Base-by-base conservation (phyloP, 2,329 filamentous ascomycete genomes). In the Plenodomus tracheiphilus region DNA sequence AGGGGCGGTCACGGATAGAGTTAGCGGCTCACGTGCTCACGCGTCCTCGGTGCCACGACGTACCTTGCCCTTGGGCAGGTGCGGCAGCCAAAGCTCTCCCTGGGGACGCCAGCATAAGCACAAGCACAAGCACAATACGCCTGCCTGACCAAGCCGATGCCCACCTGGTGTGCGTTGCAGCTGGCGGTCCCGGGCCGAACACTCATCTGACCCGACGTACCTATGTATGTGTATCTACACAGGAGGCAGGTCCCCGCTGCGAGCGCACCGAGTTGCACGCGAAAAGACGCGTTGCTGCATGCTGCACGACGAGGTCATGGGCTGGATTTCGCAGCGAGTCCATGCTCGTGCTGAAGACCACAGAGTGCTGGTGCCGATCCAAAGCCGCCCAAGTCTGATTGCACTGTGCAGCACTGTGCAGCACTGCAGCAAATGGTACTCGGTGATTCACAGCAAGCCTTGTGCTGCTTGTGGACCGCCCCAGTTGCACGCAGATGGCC, bases 1-100 rank as follows among this genome's bases (percentile, higher is more conserved):
- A 37, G 16, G 10, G 16, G 35, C 35, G 32, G 35, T 20, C 7
- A 18, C 35, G 7, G 18, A 38, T 39, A 20, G 34, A 41, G 49
- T 39, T 55, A 53, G 46, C 21, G 28, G 21, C 6, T 55, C 52
- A 55, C 52, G 52, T 53, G 52, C 42, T 1, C 28, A 52, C 51
- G 51, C 32, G 51, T 52, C 42, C 25, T 20, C 36, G n/a, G n/a
- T n/a, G n/a, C n/a, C n/a, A n/a, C n/a, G n/a, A n/a, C n/a, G n/a
- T n/a, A n/a, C n/a, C n/a, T n/a, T n/a, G n/a, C n/a, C n/a, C n/a
- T n/a, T 36, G 34, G 15, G 35, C n/a, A 34, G 22, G 22, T 5
- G 22, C 11, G 28, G 13, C 8, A 32, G 11, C 28, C 13, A 15
- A 25, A 32, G 8, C 9, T 15, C 28, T 32, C 15, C 13, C 13